These are phyloP conservation scores for Cubamyces sp. DNA, from an alignment of 768 basidiomycete genomes.

Conservation along the genomic window DNA sequence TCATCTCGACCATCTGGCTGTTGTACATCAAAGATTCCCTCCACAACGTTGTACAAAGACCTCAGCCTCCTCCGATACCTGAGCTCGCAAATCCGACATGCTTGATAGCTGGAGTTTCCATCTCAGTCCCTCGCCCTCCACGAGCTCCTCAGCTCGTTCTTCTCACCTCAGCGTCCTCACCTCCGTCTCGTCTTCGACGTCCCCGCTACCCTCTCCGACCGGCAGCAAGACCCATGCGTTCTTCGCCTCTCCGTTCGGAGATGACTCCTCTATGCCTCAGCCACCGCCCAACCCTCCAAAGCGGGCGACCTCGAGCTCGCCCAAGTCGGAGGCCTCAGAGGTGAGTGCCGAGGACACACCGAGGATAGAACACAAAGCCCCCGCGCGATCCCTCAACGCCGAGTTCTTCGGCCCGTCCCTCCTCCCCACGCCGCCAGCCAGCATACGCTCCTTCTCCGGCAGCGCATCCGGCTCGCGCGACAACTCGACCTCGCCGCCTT, in stretches of 20 bases:
- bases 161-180: constrained; percentile 35
- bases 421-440: constrained; percentile 31
- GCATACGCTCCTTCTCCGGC: constrained; percentile 31
- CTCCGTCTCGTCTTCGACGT: constrained; percentile 26
- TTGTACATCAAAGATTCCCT: constrained; percentile 6
- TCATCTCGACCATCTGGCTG: not conserved
- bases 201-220: constrained; percentile 33
- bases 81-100: constrained; percentile 18
- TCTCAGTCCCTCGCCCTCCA: constrained; percentile 30
- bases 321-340: constrained; percentile 22
- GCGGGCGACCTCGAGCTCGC: constrained; percentile 9
- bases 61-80: not conserved
- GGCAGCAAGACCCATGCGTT: constrained; percentile 37
- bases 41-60: not conserved
- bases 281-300: constrained; percentile 36
- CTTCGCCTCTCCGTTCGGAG: constrained; percentile 45
- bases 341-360: constrained; percentile 28
- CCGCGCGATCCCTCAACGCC: constrained; percentile 33
- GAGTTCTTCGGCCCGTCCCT: constrained; percentile 30
- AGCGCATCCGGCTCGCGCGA: constrained; percentile 27
- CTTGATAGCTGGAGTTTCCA: constrained; percentile 31
- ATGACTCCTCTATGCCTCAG: constrained; percentile 53
- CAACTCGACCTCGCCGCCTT: constrained; percentile 29
- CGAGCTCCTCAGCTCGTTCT: constrained; percentile 28
- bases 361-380: constrained; percentile 25